Evolutionary conservation across 208 protist genomes (phyloP).

Genomic region (Entamoeba nuttalli): DNA sequence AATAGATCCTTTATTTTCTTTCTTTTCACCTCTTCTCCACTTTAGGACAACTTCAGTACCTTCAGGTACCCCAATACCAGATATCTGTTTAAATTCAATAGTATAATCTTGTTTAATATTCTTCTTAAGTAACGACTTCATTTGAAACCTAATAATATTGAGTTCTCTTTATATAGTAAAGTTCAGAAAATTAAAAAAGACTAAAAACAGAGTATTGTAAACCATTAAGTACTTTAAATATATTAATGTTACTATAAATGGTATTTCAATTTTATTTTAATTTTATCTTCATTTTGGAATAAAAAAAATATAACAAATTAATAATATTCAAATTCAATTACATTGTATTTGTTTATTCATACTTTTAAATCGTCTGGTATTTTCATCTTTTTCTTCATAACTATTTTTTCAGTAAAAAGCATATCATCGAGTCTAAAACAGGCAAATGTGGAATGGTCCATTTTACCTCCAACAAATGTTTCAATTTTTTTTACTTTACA

Average conservation of each 20-base stretch:
- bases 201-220: no score
- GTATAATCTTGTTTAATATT: neutral
- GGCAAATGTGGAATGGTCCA: neutral
- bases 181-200: no score
- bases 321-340: no score
- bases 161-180: no score
- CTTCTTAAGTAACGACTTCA: neutral
- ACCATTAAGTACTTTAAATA: no score
- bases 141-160: neutral
- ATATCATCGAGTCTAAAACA: neutral
- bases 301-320: no score
- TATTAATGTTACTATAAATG: no score
- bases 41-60: neutral
- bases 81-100: neutral
- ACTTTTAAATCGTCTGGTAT: neutral
- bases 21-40: neutral
- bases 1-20: neutral
- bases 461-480: neutral
- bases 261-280: no score
- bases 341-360: no score
- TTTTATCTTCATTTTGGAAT: no score
- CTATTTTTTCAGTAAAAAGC: neutral
- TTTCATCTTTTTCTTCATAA: neutral
- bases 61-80: neutral
- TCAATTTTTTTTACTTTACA: neutral